These are phyloP conservation scores for Stipa capillata DNA, from an alignment of 176 grass and related monocot species.

Conservation along the genomic window DNA sequence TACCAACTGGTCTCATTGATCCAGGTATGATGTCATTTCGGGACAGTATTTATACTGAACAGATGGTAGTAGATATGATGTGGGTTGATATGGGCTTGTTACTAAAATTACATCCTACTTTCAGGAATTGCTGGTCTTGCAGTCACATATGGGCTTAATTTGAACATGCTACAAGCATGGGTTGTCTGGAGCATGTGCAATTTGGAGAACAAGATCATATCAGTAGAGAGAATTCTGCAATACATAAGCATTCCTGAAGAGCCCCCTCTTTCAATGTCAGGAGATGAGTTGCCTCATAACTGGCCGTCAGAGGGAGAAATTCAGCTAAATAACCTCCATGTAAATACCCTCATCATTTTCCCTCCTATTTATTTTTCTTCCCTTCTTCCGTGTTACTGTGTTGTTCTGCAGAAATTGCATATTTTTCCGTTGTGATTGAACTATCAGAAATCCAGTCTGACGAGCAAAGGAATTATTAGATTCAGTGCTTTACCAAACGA, in stretches of 20 bases:
- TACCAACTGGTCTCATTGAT: slow-evolving; percentile 64
- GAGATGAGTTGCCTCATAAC: slow-evolving; percentile 26
- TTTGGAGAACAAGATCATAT: slow-evolving; percentile 83
- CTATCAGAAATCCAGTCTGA: background rate
- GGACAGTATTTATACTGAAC: background rate
- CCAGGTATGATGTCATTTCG: slow-evolving; percentile 39
- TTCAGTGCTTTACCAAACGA: background rate
- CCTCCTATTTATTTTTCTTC: background rate
- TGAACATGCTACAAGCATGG: slow-evolving; percentile 72
- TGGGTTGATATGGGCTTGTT: background rate
- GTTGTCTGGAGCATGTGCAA: slow-evolving; percentile 73
- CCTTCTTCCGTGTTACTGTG: background rate
- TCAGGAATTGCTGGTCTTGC: slow-evolving; percentile 78
- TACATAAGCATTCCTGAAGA: slow-evolving; percentile 72
- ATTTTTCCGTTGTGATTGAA: background rate
- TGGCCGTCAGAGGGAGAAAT: slow-evolving; percentile 73
- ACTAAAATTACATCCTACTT: background rate
- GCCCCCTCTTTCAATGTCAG: slow-evolving; percentile 49
- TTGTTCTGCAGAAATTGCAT: background rate
- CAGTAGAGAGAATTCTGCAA: slow-evolving; percentile 86
- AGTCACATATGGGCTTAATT: slow-evolving; percentile 81
- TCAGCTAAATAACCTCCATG: slow-evolving; percentile 44
- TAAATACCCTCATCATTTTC: background rate
- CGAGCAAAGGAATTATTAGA: background rate
- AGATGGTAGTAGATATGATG: background rate